These are phyloP conservation scores for Penicillium pulvis DNA, from an alignment of 495 filamentous ascomycete species.

Conservation along the genomic window DNA sequence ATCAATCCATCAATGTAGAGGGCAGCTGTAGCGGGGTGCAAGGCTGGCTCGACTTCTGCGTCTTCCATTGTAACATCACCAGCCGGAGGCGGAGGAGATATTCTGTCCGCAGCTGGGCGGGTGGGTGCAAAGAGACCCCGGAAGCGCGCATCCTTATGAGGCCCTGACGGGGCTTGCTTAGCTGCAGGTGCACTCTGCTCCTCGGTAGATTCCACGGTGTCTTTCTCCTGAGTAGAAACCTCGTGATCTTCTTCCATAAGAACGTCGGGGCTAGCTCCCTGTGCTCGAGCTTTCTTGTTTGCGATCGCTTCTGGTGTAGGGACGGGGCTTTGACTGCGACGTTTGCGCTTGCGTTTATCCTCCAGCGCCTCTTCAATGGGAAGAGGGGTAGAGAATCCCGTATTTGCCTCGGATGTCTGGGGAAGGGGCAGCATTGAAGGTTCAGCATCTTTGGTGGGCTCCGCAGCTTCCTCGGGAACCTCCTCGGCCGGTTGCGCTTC, in stretches of 20 bases:
- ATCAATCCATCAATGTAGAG: constrained; percentile 92
- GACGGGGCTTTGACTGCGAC: constrained; percentile 68
- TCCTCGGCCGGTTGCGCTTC: constrained; percentile 17
- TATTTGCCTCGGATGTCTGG: constrained; percentile 30
- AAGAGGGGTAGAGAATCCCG: constrained; percentile 38
- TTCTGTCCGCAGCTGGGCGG: constrained; percentile 21
- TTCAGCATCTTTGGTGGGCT: constrained; percentile 21
- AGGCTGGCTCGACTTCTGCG: constrained; percentile 60
- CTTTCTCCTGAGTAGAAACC: constrained; percentile 14
- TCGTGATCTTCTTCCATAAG: constrained; percentile 33
- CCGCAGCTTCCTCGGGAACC: constrained; percentile 30
- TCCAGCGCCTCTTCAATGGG: constrained; percentile 45
- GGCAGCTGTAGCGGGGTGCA: constrained; percentile 81
- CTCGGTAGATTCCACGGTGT: constrained; percentile 4
- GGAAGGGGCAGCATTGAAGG: constrained; percentile 12
- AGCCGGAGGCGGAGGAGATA: constrained; percentile 27
- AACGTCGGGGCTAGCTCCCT: constrained; percentile 31
- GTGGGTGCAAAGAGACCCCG: constrained; percentile 53
- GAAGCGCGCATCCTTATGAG: constrained; percentile 51
- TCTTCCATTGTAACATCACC: constrained; percentile 43
- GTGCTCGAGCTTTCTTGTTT: constrained; percentile 46
- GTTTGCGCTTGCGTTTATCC: constrained; percentile 72
- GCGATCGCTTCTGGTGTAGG: constrained; percentile 51
- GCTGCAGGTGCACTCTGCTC: constrained; percentile 15
- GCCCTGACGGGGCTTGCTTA: constrained; percentile 19